phyloP scores from a whole-genome alignment of 139 green algal species.

The Pseudopediastrum boryanum region DNA sequence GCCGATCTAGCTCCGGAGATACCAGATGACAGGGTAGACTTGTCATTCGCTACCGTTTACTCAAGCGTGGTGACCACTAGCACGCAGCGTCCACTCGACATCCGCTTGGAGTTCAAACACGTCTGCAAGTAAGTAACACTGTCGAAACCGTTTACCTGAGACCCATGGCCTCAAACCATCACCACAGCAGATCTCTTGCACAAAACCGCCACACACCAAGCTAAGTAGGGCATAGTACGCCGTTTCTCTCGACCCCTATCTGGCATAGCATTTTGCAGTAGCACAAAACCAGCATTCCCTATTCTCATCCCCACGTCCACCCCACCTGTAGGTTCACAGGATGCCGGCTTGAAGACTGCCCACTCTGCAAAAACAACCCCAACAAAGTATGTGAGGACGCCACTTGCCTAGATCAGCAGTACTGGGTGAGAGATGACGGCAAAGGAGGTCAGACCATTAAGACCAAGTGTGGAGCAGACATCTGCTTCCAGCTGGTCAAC shows the following conservation, averaged over 20 bases:
- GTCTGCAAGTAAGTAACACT: constrained; percentile 32
- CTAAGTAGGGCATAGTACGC: too few species aligned
- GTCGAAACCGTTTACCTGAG: background rate
- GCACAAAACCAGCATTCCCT: background rate
- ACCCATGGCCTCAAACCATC: background rate
- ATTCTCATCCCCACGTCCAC: background rate
- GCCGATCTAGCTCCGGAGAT: constrained; percentile 3
- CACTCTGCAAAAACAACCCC: constrained; percentile 34
- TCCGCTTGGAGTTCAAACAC: constrained; percentile 38
- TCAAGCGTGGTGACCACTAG: background rate
- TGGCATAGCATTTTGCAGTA: background rate
- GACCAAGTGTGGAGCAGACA: constrained; percentile 27
- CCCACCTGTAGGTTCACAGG: constrained; percentile 8
- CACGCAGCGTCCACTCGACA: background rate
- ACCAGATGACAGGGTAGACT: constrained; percentile 3
- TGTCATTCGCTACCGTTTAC: background rate
- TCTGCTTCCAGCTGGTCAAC: constrained; percentile 22
- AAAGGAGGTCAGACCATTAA: constrained; percentile 38
- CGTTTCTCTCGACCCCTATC: background rate
- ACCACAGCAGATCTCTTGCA: too few species aligned
- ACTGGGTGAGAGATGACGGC: constrained; percentile 41
- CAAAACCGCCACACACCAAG: too few species aligned
- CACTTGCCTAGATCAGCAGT: constrained; percentile 31
- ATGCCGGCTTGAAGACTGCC: constrained; percentile 35
- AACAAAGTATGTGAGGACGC: constrained; percentile 30